These are phyloP conservation scores for Lasiosphaeria miniovina DNA, from an alignment of 495 filamentous ascomycete genomes.

Conservation along the genomic window DNA sequence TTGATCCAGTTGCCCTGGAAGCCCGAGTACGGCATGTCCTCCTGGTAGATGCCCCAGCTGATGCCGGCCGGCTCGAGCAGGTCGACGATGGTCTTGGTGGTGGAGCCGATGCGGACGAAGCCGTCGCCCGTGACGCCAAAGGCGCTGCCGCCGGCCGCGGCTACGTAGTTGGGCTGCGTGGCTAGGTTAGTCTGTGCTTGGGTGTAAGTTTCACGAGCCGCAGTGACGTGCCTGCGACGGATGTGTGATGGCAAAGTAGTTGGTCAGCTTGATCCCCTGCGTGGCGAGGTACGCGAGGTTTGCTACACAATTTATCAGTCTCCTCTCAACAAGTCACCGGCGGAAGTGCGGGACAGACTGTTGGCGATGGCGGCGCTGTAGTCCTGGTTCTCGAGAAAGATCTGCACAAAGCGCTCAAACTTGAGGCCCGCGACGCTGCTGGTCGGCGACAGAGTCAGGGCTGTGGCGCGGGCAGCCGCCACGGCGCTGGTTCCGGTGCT, in stretches of 20 bases:
- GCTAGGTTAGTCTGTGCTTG: slow-evolving; percentile 46
- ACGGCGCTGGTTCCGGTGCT: slow-evolving; percentile 12
- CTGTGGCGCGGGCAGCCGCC: slow-evolving; percentile 11
- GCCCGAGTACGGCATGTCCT: slow-evolving; percentile 66
- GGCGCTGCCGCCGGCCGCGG: slow-evolving; percentile 57
- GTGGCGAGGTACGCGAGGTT: slow-evolving; percentile 49
- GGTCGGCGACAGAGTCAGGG: slow-evolving; percentile 46
- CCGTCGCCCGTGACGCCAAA: slow-evolving; percentile 66
- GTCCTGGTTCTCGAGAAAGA: slow-evolving; percentile 75
- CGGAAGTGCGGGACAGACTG: not conserved
- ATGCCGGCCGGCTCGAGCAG: slow-evolving; percentile 66
- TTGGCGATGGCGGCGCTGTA: slow-evolving; percentile 31
- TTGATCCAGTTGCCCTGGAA: slow-evolving; percentile 58
- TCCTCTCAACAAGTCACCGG: not conserved
- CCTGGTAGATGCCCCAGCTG: slow-evolving; percentile 67
- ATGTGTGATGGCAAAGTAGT: slow-evolving; percentile 51
- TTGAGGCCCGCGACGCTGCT: slow-evolving; percentile 60
- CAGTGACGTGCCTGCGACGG: slow-evolving; percentile 20
- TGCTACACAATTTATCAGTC: slow-evolving; percentile 8
- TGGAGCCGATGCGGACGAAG: slow-evolving; percentile 54
- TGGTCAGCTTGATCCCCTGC: slow-evolving; percentile 62
- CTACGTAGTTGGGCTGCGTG: slow-evolving; percentile 68
- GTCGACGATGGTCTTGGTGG: slow-evolving; percentile 67
- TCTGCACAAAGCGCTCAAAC: slow-evolving; percentile 63
- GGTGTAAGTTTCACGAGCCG: too few species aligned